Percentiles rank a stretch among this genome's conserved stretches.
These are phyloP conservation scores for Oryza glaberrima DNA, from an alignment of 176 grass and related monocot species.

Conservation along the genomic window DNA sequence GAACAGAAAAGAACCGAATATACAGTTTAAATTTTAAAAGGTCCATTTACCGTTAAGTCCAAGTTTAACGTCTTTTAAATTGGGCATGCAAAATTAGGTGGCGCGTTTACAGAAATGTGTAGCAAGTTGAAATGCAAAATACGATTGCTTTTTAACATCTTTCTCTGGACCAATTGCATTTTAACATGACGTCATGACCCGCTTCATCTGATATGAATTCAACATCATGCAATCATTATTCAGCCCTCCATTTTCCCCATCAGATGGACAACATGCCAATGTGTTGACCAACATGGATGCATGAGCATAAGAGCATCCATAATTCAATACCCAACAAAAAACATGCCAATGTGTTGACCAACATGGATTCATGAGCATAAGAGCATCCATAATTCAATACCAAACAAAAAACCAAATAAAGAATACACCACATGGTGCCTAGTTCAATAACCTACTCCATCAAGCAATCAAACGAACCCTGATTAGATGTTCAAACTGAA, in stretches of 20 bases:
- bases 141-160: neutral
- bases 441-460: neutral
- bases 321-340: neutral
- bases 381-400: neutral
- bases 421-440: neutral
- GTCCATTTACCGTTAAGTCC: neutral
- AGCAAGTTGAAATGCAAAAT: neutral
- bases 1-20: neutral
- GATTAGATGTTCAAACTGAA: neutral
- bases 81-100: neutral
- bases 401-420: neutral
- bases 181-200: neutral
- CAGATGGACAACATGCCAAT: neutral
- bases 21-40: neutral
- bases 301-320: neutral
- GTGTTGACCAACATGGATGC: neutral
- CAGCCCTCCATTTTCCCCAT: neutral
- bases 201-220: neutral
- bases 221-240: neutral
- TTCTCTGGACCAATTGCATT: neutral
- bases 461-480: neutral
- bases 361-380: neutral
- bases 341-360: slow-evolving; percentile 16
- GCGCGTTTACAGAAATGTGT: neutral
- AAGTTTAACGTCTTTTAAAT: neutral